Percentiles rank a stretch among this genome's conserved stretches.
phyloP scores from a whole-genome alignment of 2,329 filamentous ascomycete genomes.

The Waltergamsia citrina region DNA sequence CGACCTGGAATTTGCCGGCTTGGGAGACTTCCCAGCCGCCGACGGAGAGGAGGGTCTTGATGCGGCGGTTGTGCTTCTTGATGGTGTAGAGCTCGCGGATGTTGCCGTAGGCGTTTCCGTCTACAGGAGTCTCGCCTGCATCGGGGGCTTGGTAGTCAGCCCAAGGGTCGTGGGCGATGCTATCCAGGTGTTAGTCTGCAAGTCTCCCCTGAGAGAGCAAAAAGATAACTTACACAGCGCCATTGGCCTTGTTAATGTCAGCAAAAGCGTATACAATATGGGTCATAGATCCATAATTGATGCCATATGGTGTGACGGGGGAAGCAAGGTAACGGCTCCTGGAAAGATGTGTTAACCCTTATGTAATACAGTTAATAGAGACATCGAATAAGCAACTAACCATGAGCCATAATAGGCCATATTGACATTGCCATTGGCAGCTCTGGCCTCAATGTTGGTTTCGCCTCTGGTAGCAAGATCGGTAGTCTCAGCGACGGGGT shows the following conservation, averaged over 20 bases:
- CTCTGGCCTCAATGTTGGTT: neutral
- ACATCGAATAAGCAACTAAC: neutral
- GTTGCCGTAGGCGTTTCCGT: constrained; percentile 64
- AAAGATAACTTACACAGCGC: constrained; percentile 12
- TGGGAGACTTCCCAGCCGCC: constrained; percentile 60
- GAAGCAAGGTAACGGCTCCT: constrained; percentile 27
- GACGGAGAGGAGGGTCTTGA: constrained; percentile 74
- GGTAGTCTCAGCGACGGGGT: too few relatives aligned
- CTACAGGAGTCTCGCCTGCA: constrained; percentile 47
- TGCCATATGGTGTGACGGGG: constrained; percentile 58
- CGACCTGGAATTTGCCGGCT: constrained; percentile 43
- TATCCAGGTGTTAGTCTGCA: constrained; percentile 9
- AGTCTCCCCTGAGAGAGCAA: neutral
- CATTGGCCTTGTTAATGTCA: constrained; percentile 9
- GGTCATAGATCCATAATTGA: constrained; percentile 56
- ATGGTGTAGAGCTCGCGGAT: constrained; percentile 68
- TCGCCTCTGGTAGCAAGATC: too few relatives aligned
- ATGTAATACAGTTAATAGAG: neutral
- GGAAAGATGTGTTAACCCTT: neutral
- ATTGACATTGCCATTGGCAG: neutral
- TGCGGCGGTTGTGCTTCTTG: constrained; percentile 65
- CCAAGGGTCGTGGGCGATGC: constrained; percentile 42
- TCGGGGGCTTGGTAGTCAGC: constrained; percentile 56
- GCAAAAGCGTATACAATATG: constrained; percentile 53
- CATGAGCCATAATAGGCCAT: constrained; percentile 1